Conservation (phyloP, 306 rosid species). For the Alnus rubra region DNA sequence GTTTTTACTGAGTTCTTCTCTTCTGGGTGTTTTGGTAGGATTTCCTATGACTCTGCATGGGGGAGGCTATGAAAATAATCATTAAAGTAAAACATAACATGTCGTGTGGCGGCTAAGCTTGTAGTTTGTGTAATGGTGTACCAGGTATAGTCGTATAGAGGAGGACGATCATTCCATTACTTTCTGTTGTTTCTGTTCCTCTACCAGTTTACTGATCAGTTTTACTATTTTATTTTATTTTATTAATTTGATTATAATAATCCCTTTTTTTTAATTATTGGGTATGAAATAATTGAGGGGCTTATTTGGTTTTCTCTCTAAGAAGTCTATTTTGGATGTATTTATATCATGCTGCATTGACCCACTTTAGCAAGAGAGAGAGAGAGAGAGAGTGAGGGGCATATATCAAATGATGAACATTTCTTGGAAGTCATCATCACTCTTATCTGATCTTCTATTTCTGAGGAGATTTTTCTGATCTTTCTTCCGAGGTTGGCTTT, state of each 20-base stretch:
- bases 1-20: neutral
- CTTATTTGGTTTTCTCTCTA: slow-evolving; percentile 32
- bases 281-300: slow-evolving; percentile 67
- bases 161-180: slow-evolving; percentile 46
- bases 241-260: neutral
- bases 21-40: neutral
- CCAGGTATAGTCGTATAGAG: slow-evolving; percentile 21
- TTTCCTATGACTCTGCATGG: slow-evolving; percentile 14
- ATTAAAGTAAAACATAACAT: slow-evolving; percentile 25
- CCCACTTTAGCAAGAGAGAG: slow-evolving; percentile 39
- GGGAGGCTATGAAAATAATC: slow-evolving; percentile 12
- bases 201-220: slow-evolving; percentile 18
- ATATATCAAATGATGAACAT: slow-evolving; percentile 51
- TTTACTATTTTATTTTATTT: slow-evolving; percentile 6
- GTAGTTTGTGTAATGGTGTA: slow-evolving; percentile 29
- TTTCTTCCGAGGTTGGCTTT: slow-evolving; percentile 54
- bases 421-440: slow-evolving; percentile 68
- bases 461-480: slow-evolving; percentile 54
- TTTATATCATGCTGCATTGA: slow-evolving; percentile 76
- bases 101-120: slow-evolving; percentile 55
- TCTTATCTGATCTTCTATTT: slow-evolving; percentile 67
- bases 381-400: slow-evolving; percentile 26
- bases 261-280: slow-evolving; percentile 24
- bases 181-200: slow-evolving; percentile 38
- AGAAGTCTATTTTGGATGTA: slow-evolving; percentile 69